These are phyloP conservation scores for Escovopsis sp. DNA, from an alignment of 2,329 filamentous ascomycete genomes.

Conservation along the genomic window DNA sequence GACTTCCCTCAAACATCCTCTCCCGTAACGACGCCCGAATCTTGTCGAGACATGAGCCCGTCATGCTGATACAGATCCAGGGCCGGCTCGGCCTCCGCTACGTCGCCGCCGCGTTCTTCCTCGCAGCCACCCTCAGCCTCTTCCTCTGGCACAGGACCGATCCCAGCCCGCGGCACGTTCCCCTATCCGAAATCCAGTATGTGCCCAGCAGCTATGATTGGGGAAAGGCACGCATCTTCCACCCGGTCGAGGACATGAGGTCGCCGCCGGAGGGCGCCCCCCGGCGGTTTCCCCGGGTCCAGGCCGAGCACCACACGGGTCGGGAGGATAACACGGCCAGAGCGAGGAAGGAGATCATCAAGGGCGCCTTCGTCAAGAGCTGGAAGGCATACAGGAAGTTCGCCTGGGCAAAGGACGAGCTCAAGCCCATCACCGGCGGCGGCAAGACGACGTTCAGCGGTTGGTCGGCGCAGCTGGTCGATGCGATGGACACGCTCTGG, in stretches of 20 bases:
- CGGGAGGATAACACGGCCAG: conserved; percentile 18
- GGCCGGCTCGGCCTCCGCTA: conserved; percentile 20
- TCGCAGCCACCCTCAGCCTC: conserved; percentile 10
- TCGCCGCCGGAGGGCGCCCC: conserved; percentile 21
- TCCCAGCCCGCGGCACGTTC: conserved; percentile 7
- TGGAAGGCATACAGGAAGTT: conserved; percentile 39
- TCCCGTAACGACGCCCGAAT: too few species aligned
- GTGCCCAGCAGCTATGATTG: conserved; percentile 25
- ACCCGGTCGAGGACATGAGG: conserved; percentile 18
- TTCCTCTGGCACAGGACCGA: conserved; percentile 15
- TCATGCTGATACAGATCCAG: conserved; percentile 17
- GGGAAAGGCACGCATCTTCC: conserved; percentile 18
- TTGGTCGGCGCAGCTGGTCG: conserved; percentile 45
- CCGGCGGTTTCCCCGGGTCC: conserved; percentile 29
- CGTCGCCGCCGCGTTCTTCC: conserved; percentile 15
- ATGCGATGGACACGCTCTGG: conserved; percentile 43
- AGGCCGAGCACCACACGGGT: conserved; percentile 13
- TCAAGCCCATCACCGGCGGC: conserved; percentile 33
- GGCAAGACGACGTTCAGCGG: conserved; percentile 35
- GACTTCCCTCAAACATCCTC: too few species aligned
- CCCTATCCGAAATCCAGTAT: conserved; percentile 13
- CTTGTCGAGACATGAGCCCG: not conserved
- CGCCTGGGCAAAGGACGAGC: conserved; percentile 43
- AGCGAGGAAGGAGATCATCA: conserved; percentile 23
- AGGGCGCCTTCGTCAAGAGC: conserved; percentile 26